Base-by-base conservation (phyloP, 768 basidiomycete genomes). In the Trametes maxima region DNA sequence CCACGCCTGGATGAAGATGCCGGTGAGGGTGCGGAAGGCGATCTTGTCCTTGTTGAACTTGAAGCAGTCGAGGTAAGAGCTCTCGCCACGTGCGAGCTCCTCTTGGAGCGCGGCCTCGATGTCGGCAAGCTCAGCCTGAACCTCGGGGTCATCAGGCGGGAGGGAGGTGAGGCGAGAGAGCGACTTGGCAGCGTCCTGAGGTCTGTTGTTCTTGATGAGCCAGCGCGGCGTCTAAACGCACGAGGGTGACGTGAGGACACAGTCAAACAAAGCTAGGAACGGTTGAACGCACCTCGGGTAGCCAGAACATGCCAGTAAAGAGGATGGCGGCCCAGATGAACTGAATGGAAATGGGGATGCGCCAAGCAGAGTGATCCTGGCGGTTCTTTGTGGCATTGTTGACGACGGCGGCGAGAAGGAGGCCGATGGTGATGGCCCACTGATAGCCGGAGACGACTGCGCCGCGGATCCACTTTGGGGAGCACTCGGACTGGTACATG, bases 281-380 rank as follows among this genome's bases (percentile, higher is more conserved):
- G 49, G 63, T 40, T 2, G 39, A 4, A 51, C 59, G 36, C 25
- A 67, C 65, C 65, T 82, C 90, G 33, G 90, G 90, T 39, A 92
- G 85, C 67, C 86, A 69, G 64, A 82, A 67, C 79, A 94, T 88
- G 59, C 93, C 93, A 46, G 64, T 67, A 21, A 80, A 81, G 48
- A 94, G 85, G 61, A 93, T 73, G 54, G 77, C 67, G 36, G 86
- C 89, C 89, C 89, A 94, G 35, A 83, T 78, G 68, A 93, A 91
- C 68, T 93, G 90, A 57, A 94, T 71, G 12, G 82, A 79, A 61
- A 89, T 85, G n/a, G 90, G 89, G 61, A 90, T 87, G 44, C 78
- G 82, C 73, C 85, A 90, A 0, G 86, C 77, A 13, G 77, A 74
- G 54, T 81, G 75, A 54, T 80, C 72, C 7, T 70, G 54, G 21